Evolutionary conservation across 257 asterid species (phyloP), one percentile per base, ranked within the genome.

Genomic region (Knoxia roxburghii): DNA sequence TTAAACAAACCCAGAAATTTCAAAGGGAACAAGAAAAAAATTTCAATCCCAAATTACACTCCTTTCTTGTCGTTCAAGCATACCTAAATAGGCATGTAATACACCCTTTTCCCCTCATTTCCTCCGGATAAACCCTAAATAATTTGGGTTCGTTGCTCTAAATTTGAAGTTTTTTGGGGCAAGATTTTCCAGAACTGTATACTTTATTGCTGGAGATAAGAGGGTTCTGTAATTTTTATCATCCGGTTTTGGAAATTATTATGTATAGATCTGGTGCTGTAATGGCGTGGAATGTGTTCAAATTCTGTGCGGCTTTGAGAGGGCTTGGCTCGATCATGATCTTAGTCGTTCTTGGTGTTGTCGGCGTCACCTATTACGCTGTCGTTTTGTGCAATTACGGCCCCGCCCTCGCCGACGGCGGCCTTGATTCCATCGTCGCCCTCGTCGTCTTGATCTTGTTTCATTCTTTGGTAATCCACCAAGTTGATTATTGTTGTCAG

Each of bases 251-350:
- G 29, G n/a, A n/a, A 17, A 40, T 12, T 70, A 85, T 62, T 83
- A 90, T 94, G 99, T 75, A 90, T 82, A 94, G 99, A 94, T 90
- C 99, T 90, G 99, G 99, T 60, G 86, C 85, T 2, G 88, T 76
- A 71, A 94, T 94, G 99, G 99, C 99, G 54, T 94, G 99, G 99
- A 94, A 94, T 70, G 96, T 94, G 41, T 94, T 94, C 93, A 90
- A 81, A 77, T 94, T 94, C 71, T 94, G 99, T 66, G 89, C 99
- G 45, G 99, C 97, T 29, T 77, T 94, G 70, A 78, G 88, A 70
- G 97, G 97, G 17, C 83, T 94, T 27, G 99, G 99, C 29, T 94
- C 97, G 84, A 88, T 94, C 90, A 94, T 94, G 97, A 88, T 94
- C 66, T 75, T 94, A 9, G 77, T 90, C 79, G 99, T 94, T 59